phyloP scores from a whole-genome alignment of 2,329 filamentous ascomycete species.

The Aspergillus caelatus region DNA sequence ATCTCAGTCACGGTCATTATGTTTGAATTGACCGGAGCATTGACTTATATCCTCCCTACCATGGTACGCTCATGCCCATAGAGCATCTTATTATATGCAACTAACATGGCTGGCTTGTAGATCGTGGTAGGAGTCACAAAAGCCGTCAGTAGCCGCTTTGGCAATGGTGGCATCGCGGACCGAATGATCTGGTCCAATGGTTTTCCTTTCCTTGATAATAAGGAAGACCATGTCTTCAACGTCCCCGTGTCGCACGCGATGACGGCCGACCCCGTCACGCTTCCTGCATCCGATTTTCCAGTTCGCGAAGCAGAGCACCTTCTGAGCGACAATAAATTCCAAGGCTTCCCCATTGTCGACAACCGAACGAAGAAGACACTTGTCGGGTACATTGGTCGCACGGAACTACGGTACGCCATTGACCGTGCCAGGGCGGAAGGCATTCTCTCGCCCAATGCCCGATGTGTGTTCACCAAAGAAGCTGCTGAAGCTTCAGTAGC shows the following conservation, averaged over 20 bases:
- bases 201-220: slow-evolving; percentile 94
- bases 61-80: slow-evolving; percentile 61
- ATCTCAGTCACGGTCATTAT: slow-evolving; percentile 98
- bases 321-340: slow-evolving; percentile 76
- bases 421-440: slow-evolving; percentile 74
- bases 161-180: slow-evolving; percentile 96
- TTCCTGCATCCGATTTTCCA: slow-evolving; percentile 74
- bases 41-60: slow-evolving; percentile 95
- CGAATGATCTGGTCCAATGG: slow-evolving; percentile 99
- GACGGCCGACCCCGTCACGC: slow-evolving; percentile 72
- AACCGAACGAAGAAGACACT: slow-evolving; percentile 70
- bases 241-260: slow-evolving; percentile 91
- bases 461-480: slow-evolving; percentile 70
- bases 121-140: slow-evolving; percentile 98
- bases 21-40: slow-evolving; percentile 96
- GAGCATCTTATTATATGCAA: background rate
- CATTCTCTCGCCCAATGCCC: slow-evolving; percentile 66
- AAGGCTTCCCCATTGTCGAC: slow-evolving; percentile 91
- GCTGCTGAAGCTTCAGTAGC: slow-evolving; percentile 43
- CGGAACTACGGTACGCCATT: slow-evolving; percentile 87
- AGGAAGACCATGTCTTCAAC: slow-evolving; percentile 95
- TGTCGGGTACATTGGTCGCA: slow-evolving; percentile 89
- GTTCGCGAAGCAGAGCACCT: slow-evolving; percentile 77
- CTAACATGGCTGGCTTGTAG: slow-evolving; percentile 31
- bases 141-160: slow-evolving; percentile 84